Evolutionary conservation across 75 land plant genomes (phyloP), one percentile per base, ranked within the genome.

Genomic region (Pinus tabuliformis): DNA sequence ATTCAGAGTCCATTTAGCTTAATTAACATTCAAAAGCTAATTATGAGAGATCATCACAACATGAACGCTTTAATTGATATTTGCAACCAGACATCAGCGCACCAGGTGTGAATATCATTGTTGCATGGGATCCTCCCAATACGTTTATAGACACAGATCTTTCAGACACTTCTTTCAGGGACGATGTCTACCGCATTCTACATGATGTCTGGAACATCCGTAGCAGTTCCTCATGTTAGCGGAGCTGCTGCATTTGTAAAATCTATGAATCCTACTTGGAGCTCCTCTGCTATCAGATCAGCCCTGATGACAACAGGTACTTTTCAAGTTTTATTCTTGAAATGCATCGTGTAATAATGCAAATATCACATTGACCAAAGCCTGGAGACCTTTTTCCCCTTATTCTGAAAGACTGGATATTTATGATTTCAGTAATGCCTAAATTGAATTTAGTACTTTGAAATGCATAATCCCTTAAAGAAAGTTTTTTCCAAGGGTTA

Each of bases 71-170:
- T 42, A 42, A 42, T 21, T 22, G 76, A 5, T 52, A 13, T 6
- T 81, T 81, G 79, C 82, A 63, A 39, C 66, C 66, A 12, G 66
- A 63, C 66, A 63, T 63, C 37, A 63, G 17, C 1, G 66, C 66
- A 26, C 66, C 37, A 63, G 66, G 66, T 14, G 66, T 63, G 16
- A 24, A 30, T 3, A 33, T 63, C 14, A 30, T 63, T 1, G 36
- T 39, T 3, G 66, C 66, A 6, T 63, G 66, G 66, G 18, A 14
- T 42, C 63, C 77, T 62, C 59, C 73, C 0, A 20, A 24, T 49
- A 30, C 30, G 30, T 30, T 30, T 30, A 30, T 30, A 30, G 30
- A 30, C 30, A 30, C 30, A 30, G 49, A 42, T 5, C 5, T 42
- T 42, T 26, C 66, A 26, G 33, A 63, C 28, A 36, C 39, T 15